Percentiles rank a stretch among this genome's conserved stretches.
These are phyloP conservation scores for Boletus sp. DNA, from an alignment of 768 basidiomycete genomes.

Conservation along the genomic window DNA sequence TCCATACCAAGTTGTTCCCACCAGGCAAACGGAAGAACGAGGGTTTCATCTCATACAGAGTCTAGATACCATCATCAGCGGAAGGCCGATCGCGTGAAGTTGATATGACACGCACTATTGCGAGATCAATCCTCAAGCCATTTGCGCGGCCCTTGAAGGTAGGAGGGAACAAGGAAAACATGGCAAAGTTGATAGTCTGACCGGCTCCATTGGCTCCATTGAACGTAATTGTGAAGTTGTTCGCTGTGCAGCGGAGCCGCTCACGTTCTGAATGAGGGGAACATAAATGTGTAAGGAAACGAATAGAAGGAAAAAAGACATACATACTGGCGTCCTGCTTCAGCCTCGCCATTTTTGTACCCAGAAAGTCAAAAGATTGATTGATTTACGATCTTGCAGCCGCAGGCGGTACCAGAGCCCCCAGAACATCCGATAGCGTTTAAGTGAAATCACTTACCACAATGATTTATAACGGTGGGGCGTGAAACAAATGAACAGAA, in stretches of 20 bases:
- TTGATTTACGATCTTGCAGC: no score
- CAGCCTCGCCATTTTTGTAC: no score
- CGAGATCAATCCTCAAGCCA: constrained; percentile 61
- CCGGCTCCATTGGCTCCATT: constrained; percentile 41
- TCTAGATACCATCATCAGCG: constrained; percentile 27
- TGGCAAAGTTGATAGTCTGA: constrained; percentile 50
- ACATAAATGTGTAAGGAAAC: no score
- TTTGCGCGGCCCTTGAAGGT: constrained; percentile 59
- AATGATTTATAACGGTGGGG: no score
- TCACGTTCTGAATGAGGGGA: no score
- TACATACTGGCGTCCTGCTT: no score
- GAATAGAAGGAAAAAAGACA: no score
- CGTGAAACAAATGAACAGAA: no score
- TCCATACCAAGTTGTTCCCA: constrained; percentile 57
- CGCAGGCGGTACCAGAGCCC: no score
- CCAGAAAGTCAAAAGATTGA: no score
- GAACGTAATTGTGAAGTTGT: constrained; percentile 52
- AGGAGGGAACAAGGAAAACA: constrained; percentile 65
- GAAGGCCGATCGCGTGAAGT: neutral
- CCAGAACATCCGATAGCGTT: no score
- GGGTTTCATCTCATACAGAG: constrained; percentile 52
- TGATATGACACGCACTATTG: constrained; percentile 36
- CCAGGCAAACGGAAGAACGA: constrained; percentile 66
- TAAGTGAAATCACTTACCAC: no score
- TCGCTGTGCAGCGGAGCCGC: constrained; percentile 44